Percentiles rank a stretch among this genome's conserved stretches.
Evolutionary conservation across 2,329 filamentous ascomycete species (phyloP).

Genomic region (Cercospora nicotianae): DNA sequence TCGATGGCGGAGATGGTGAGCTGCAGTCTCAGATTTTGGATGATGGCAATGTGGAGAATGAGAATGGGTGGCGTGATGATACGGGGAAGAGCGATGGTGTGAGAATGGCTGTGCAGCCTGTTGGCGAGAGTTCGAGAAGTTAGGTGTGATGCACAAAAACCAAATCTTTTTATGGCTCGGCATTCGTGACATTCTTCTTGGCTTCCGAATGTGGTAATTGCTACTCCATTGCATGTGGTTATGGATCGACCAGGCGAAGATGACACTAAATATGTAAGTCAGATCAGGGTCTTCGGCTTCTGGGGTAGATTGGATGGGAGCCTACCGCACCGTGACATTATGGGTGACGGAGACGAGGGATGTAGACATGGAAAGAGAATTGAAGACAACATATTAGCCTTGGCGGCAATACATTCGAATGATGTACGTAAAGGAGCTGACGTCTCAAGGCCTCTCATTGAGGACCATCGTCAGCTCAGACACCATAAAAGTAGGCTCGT

Average conservation of each 20-base stretch:
- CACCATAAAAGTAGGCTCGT: not conserved
- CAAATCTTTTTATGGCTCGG: not conserved
- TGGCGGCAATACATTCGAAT: not conserved
- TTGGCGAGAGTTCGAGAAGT: conserved; percentile 16
- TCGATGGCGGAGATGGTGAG: conserved; percentile 10
- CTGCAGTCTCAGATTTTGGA: conserved; percentile 7
- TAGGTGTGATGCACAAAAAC: not conserved
- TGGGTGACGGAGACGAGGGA: not conserved
- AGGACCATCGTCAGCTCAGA: not conserved
- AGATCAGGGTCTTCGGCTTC: not conserved
- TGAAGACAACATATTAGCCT: not conserved
- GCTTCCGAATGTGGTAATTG: not conserved
- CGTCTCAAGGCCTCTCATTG: not conserved
- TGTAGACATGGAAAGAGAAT: not conserved
- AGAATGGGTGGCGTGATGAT: conserved; percentile 8
- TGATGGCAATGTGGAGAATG: conserved; percentile 7
- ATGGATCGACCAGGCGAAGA: not conserved
- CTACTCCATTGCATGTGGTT: not conserved
- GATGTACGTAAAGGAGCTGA: not conserved
- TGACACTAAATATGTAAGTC: not conserved
- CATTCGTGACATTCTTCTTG: not conserved
- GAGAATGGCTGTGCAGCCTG: conserved; percentile 17
- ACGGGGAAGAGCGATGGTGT: conserved; percentile 16
- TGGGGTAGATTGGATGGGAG: not conserved
- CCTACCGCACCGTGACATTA: not conserved